Evolutionary conservation across 1,284 basidiomycete genomes (phyloP).

Genomic region (Rhodofomes roseus): DNA sequence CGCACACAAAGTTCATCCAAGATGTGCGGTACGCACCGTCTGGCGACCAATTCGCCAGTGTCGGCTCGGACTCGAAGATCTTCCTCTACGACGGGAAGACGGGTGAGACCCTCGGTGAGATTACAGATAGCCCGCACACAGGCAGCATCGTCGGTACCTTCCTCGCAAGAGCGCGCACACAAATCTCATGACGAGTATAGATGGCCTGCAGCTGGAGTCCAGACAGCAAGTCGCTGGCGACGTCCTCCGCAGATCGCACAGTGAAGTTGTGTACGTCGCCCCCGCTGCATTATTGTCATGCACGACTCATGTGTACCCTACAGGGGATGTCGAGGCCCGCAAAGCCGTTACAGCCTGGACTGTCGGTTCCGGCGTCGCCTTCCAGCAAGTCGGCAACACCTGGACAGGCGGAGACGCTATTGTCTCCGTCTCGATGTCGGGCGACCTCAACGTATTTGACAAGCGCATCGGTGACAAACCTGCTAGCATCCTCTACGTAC

Average conservation of each 20-base stretch:
- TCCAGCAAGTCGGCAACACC: constrained; percentile 89
- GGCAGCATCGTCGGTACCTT: constrained; percentile 78
- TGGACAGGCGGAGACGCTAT: constrained; percentile 75
- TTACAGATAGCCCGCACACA: constrained; percentile 64
- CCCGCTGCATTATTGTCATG: background rate
- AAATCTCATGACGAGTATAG: constrained; percentile 42
- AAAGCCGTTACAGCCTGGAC: constrained; percentile 69
- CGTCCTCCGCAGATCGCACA: constrained; percentile 85
- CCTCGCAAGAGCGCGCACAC: too few species aligned
- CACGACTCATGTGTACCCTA: background rate
- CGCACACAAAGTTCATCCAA: constrained; percentile 93
- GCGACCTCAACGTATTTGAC: constrained; percentile 85
- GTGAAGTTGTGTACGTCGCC: constrained; percentile 76
- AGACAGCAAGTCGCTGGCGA: constrained; percentile 71
- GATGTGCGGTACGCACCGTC: constrained; percentile 83
- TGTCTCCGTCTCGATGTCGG: constrained; percentile 83
- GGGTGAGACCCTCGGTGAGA: constrained; percentile 74
- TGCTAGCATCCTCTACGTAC: constrained; percentile 58
- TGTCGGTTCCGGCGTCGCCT: constrained; percentile 62
- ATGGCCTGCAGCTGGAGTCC: constrained; percentile 78
- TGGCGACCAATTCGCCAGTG: constrained; percentile 84
- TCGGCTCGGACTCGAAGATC: constrained; percentile 87
- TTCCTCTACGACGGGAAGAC: constrained; percentile 92
- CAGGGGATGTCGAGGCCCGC: constrained; percentile 78
- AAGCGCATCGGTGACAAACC: constrained; percentile 60